Base-by-base conservation (phyloP, 352 stramenopile species). In the Phytophthora sp. region DNA sequence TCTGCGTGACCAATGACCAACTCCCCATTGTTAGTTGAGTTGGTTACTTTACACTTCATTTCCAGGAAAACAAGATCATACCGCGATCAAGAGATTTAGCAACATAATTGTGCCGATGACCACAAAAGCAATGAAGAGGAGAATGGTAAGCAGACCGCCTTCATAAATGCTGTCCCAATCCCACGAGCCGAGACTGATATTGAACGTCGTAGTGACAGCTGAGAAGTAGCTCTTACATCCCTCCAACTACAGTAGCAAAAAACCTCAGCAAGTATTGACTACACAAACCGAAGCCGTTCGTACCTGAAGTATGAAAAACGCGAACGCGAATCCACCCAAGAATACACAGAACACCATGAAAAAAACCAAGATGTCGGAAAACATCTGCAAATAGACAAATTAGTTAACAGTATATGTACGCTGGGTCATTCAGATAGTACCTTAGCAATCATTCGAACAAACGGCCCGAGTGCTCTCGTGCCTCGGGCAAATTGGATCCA, bases 401-500 rank as follows among this genome's bases (percentile, higher is more conserved):
- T 11, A 35, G 16, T 33, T 36, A 18, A 0, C 38, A 16, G n/a
- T n/a, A n/a, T n/a, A n/a, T n/a, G n/a, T n/a, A n/a, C n/a, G n/a
- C n/a, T n/a, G n/a, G n/a, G n/a, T n/a, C n/a, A n/a, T n/a, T n/a
- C n/a, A n/a, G n/a, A n/a, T n/a, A n/a, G n/a, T 42, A 91, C 86
- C 77, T 93, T 92, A 57, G 86, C 90, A 50, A 94, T 91, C 86
- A 94, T 94, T 12, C 84, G 86, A 49, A 93, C 86, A 64, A 94
- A 94, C 4, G 84, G 86, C 0, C 86, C 86, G 9, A 94, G 69
- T 6, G 70, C 74, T 41, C 76, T 63, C 27, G 85, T 93, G 21
- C 84, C 84, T 46, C 86, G 79, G 8, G 82, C 83, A 63, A 93
- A 93, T 52, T 89, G 84, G 54, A 94, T 89, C 82, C 86, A 94